A percentile compares a stretch with the other conserved stretches of the same genome.
Conservation (phyloP, 352 stramenopile genomes). For the Globisporangium lucens region DNA sequence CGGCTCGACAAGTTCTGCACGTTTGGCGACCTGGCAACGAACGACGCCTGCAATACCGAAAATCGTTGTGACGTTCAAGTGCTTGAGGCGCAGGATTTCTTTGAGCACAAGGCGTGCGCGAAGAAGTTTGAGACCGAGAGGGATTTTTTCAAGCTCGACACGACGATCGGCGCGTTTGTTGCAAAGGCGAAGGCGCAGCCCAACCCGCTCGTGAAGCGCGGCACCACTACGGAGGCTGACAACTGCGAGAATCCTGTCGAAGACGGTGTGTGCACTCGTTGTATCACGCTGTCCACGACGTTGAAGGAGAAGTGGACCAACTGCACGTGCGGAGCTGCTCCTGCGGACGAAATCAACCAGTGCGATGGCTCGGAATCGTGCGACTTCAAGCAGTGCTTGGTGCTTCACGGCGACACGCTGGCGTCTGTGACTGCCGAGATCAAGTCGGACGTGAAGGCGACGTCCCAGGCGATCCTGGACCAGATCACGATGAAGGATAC, state of each 20-base stretch:
- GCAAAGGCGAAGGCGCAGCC: slow-evolving; percentile 15
- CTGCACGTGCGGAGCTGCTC: slow-evolving; percentile 44
- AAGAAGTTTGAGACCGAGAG: slow-evolving; percentile 16
- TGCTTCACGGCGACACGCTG: slow-evolving; percentile 48
- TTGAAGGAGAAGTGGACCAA: slow-evolving; percentile 64
- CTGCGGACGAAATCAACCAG: slow-evolving; percentile 35
- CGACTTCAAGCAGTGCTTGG: slow-evolving; percentile 52
- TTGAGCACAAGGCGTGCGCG: slow-evolving; percentile 22
- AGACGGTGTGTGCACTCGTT: slow-evolving; percentile 39
- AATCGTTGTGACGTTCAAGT: slow-evolving; percentile 44
- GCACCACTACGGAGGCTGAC: slow-evolving; percentile 20
- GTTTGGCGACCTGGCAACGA: slow-evolving; percentile 35
- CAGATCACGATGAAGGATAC: slow-evolving; percentile 35
- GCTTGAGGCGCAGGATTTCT: slow-evolving; percentile 2
- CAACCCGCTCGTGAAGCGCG: slow-evolving; percentile 33
- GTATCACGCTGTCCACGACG: slow-evolving; percentile 38
- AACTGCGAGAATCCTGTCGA: slow-evolving; percentile 27
- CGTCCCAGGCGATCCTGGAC: slow-evolving; percentile 37
- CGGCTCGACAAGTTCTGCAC: slow-evolving; percentile 34
- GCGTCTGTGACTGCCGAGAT: slow-evolving; percentile 32
- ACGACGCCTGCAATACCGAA: slow-evolving; percentile 46
- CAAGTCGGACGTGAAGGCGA: slow-evolving; percentile 18
- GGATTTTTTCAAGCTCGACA: slow-evolving; percentile 32
- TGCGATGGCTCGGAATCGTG: slow-evolving; percentile 40
- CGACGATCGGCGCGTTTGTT: slow-evolving; percentile 27